phyloP scores from a whole-genome alignment of 1,139 yeast genomes.

The Hyphopichia khmerensis region DNA sequence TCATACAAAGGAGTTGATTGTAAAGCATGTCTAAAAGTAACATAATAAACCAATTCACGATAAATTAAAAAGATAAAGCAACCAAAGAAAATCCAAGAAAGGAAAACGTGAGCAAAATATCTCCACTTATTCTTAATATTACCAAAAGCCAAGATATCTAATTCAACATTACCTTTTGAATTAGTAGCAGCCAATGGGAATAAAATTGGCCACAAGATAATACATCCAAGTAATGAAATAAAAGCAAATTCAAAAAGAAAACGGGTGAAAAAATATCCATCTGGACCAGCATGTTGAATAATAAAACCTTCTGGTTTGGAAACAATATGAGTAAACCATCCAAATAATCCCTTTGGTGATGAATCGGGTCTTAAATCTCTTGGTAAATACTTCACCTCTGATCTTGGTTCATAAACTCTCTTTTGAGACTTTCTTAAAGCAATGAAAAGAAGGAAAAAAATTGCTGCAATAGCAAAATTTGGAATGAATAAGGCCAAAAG shows the following conservation, averaged over 20 bases:
- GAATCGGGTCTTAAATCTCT: conserved; percentile 48
- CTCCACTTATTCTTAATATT: conserved; percentile 62
- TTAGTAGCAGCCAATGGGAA: conserved; percentile 87
- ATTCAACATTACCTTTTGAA: conserved; percentile 51
- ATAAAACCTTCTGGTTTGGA: conserved; percentile 63
- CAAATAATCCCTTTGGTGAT: conserved; percentile 53
- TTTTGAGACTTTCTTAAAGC: conserved; percentile 60
- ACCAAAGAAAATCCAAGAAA: conserved; percentile 70
- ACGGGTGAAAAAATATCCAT: conserved; percentile 84
- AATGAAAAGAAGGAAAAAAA: conserved; percentile 60
- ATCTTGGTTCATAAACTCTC: conserved; percentile 82
- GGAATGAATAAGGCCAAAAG: conserved; percentile 41
- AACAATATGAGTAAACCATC: conserved; percentile 56
- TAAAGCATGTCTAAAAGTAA: conserved; percentile 63
- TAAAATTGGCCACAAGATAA: conserved; percentile 71
- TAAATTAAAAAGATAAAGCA: conserved; percentile 59
- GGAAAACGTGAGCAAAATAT: conserved; percentile 68
- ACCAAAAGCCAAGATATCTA: conserved; percentile 60
- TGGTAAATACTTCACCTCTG: conserved; percentile 44
- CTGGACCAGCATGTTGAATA: conserved; percentile 79
- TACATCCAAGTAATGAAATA: conserved; percentile 61
- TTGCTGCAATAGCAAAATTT: conserved; percentile 47
- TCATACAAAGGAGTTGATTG: conserved; percentile 74
- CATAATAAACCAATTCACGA: conserved; percentile 68
- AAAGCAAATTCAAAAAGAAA: conserved; percentile 64